Evolutionary conservation across 2,329 filamentous ascomycete species (phyloP).

Genomic region (Aspergillus sp.): DNA sequence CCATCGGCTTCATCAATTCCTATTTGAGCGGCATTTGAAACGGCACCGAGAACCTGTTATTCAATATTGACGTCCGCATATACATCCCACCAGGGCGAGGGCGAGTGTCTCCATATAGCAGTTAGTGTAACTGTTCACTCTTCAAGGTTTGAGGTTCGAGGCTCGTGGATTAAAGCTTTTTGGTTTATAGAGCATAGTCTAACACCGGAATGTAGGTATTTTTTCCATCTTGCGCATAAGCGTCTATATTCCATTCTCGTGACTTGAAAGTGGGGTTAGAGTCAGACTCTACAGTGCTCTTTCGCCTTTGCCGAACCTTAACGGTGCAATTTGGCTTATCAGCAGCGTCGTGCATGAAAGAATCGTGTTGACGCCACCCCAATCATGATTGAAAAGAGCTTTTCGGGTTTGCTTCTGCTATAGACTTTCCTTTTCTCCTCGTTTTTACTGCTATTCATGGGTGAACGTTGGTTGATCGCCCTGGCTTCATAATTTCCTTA

Average conservation of each 20-base stretch:
- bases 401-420: background rate
- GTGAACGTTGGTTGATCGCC: background rate
- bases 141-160: too few species aligned
- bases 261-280: background rate
- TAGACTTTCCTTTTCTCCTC: background rate
- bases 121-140: too few species aligned
- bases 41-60: too few species aligned
- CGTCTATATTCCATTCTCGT: background rate
- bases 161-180: too few species aligned
- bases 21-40: too few species aligned
- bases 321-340: background rate
- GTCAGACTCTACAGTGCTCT: background rate
- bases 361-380: conserved; percentile 1
- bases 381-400: conserved; percentile 7
- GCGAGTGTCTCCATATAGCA: too few species aligned
- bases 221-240: background rate
- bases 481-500: background rate
- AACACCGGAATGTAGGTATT: background rate
- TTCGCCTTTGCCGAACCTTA: background rate
- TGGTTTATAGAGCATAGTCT: background rate
- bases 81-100: too few species aligned
- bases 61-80: too few species aligned
- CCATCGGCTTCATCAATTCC: too few species aligned
- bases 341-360: conserved; percentile 4
- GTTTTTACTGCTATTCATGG: background rate